Evolutionary conservation across 441 rosid species (phyloP), one percentile per base, ranked within the genome.

Genomic region (Viola pubescens): DNA sequence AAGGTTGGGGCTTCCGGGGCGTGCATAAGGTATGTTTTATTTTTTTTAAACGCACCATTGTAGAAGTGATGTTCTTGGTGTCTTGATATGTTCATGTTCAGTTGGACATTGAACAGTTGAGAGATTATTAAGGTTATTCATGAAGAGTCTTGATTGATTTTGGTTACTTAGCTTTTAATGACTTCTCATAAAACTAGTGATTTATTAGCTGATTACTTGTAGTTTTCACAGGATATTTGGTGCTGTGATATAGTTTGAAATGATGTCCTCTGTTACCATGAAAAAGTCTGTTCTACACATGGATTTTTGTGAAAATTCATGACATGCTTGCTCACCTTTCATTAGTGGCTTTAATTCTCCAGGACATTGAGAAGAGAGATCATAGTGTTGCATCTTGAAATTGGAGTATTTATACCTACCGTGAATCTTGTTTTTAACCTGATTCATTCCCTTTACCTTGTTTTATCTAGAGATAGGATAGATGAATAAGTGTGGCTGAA

Each of bases 1-100:
- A 75, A 69, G 98, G 98, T 57, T 94, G 96, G 96, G 79, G 80
- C 34, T 88, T 71, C 61, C 96, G 97, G 40, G 98, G 97, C 59
- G 98, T 94, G 7, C 95, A 86, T 62, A 82, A 76, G 94, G 98
- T 87, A 83, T 54, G 55, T 70, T 47, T 14, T 14, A 26, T 4
- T 52, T 34, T 37, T 16, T 11, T 16, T 44, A 1, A 51, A 26
- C 37, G 37, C 54, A 48, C 9, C 42, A 9, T 45, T 44, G 13
- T 8, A 38, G 37, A 64, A 3, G 46, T 43, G 13, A 62, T 37
- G 59, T 26, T 6, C 11, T 48, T 4, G 8, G 12, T 14, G 52
- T 48, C 16, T n/a, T n/a, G 19, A 16, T 16, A 16, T 16, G 16
- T 48, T 48, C 8, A 19, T n/a, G 12, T 14, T 48, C 8, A n/a